Evolutionary conservation across 1,284 basidiomycete species (phyloP), one percentile per base, ranked within the genome.

Genomic region (Ustilago lituana): DNA sequence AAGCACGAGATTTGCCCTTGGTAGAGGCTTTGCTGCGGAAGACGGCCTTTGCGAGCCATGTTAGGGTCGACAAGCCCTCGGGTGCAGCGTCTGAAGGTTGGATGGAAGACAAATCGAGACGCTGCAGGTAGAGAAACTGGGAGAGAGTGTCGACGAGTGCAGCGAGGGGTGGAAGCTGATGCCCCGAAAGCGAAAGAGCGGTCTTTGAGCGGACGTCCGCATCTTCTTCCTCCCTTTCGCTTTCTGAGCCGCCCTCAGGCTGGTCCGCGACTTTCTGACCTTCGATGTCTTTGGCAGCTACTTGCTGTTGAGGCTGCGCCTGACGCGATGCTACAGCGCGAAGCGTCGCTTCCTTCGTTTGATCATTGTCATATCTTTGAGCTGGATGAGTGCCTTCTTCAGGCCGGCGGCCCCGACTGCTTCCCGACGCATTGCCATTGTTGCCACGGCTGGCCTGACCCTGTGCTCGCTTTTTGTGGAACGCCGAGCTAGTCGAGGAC

Each of bases 51-150:
- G 59, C 66, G 12, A 81, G 70, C 67, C 71, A 77, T 15, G 55
- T 40, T 14, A 81, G 47, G 3, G 48, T 46, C 9, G 19, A 35
- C 9, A 78, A 67, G 1, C 77, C 78, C 5, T 63, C 23, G 2
- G 69, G 62, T 4, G 59, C 56, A 9, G 68, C 56, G 0, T 61
- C 58, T 1, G 77, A 78, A 2, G 74, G 39, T 35, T 71, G 33
- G 54, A 80, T 73, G 17, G 64, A 47, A 12, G 71, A 73, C 4
- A 81, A 43, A 23, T 81, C 78, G 39, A 81, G 72, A 5, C 70
- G 61, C 29, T 64, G 70, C 26, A 81, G 59, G 31, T 68, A 47
- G 9, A 24, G 48, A 45, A 81, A 81, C 31, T 73, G 69, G 1
- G 73, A 62, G 6, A 81, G 58, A 0, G 78, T 78, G n/a, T 65